A percentile compares a stretch with the other conserved stretches of the same genome.
phyloP scores from a whole-genome alignment of 73 alveolate species.

The Paramecium sonneborni region DNA sequence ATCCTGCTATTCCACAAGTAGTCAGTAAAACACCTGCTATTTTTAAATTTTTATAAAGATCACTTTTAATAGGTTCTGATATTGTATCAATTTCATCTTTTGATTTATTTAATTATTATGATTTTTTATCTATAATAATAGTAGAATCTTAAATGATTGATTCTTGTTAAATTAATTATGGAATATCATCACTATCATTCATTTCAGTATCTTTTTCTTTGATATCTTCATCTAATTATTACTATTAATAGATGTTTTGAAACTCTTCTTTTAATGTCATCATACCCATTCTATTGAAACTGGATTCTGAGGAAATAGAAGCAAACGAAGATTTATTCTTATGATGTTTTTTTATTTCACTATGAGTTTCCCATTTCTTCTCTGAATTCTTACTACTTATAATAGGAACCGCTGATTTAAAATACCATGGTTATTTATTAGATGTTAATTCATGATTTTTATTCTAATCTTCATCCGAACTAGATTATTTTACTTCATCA shows the following conservation, averaged over 20 bases:
- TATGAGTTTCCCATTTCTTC: background rate
- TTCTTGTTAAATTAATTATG: background rate
- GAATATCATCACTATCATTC: background rate
- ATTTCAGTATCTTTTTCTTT: slow-evolving; percentile 4
- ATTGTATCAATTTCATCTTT: background rate
- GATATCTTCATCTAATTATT: background rate
- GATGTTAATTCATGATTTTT: background rate
- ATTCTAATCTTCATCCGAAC: background rate
- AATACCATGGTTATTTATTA: background rate
- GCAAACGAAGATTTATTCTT: background rate
- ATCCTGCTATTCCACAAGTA: slow-evolving; percentile 6
- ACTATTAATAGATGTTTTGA: background rate
- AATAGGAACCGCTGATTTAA: background rate
- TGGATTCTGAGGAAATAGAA: background rate
- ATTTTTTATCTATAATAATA: background rate
- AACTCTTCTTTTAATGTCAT: background rate
- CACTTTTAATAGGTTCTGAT: background rate
- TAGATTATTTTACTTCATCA: background rate
- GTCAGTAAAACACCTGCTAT: background rate
- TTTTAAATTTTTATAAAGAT: background rate
- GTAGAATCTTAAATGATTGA: background rate
- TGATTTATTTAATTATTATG: background rate
- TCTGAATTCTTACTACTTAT: background rate
- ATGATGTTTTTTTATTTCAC: background rate
- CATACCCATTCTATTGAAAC: background rate